Percentiles rank a stretch among this genome's conserved stretches.
Conservation (phyloP, 306 rosid genomes). For the Prosopis cineraria region DNA sequence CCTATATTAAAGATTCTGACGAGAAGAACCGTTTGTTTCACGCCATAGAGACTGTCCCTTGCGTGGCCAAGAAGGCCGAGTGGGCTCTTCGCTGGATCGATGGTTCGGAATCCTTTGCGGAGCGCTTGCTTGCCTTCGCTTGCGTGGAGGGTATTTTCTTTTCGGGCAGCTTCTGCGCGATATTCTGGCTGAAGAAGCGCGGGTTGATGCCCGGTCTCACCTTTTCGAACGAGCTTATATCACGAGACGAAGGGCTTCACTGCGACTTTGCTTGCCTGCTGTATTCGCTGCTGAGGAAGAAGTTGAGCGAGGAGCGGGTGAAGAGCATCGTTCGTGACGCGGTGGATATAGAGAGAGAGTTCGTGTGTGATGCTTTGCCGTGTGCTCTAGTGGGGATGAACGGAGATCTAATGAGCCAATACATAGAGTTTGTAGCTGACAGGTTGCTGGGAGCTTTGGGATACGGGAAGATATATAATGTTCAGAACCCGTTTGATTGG, state of each 20-base stretch:
- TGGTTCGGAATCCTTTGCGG: slow-evolving; percentile 41
- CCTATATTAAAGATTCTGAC: slow-evolving; percentile 63
- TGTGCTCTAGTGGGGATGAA: slow-evolving; percentile 91
- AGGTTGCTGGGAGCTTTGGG: slow-evolving; percentile 69
- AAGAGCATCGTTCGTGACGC: slow-evolving; percentile 57
- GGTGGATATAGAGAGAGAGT: slow-evolving; percentile 77
- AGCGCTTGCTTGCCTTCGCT: slow-evolving; percentile 69
- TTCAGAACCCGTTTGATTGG: slow-evolving; percentile 84
- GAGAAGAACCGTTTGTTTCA: slow-evolving; percentile 65
- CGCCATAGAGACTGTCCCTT: slow-evolving; percentile 76
- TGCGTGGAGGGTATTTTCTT: slow-evolving; percentile 92
- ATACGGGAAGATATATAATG: slow-evolving; percentile 59
- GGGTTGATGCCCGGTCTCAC: slow-evolving; percentile 85
- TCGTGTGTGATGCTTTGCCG: slow-evolving; percentile 82
- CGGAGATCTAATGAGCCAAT: slow-evolving; percentile 68
- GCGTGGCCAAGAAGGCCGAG: slow-evolving; percentile 63
- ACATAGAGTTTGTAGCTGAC: slow-evolving; percentile 87
- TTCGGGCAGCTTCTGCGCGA: slow-evolving; percentile 83
- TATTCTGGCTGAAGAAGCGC: slow-evolving; percentile 89
- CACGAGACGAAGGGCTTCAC: slow-evolving; percentile 83
- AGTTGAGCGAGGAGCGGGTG: slow-evolving; percentile 64
- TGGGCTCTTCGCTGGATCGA: slow-evolving; percentile 68
- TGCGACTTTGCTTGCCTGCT: slow-evolving; percentile 83
- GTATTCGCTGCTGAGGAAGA: slow-evolving; percentile 51
- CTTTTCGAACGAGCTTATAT: slow-evolving; percentile 83